Base-by-base conservation (phyloP, 768 basidiomycete species). In the Calocybe gangraenosa region DNA sequence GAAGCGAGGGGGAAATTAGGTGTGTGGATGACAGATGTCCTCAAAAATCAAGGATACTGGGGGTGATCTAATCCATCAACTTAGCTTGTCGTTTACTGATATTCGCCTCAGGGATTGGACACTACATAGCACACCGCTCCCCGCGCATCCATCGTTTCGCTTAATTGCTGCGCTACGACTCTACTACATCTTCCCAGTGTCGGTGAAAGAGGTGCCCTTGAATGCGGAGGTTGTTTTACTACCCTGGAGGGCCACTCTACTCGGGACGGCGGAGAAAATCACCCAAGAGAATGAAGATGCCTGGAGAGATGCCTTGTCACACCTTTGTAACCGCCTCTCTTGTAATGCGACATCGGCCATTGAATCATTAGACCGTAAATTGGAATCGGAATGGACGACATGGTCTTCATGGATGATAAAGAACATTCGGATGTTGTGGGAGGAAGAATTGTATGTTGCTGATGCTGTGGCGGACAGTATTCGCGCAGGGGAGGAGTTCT, bases 101-200 rank as follows among this genome's bases (percentile, higher is more conserved):
- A 33, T 36, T 32, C 38, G 36, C 21, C 32, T 31, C 59, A 94
- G 93, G 20, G 79, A 91, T 46, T 94, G 91, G 84, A 87, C 81
- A 1, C 62, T 95, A 19, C 81, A 92, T 52, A 67, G 68, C 8
- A 66, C 69, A 2, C 81, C 83, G 9, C 55, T 58, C 2, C 76
- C 84, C 13, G 79, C 82, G 10, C 76, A 85, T 52, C 89, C 91
- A 0, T 95, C 91, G 1, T 93, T 84, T 65, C 79, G 89, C 11
- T 63, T 94, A 44, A 78, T 92, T 49, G 70, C 78, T 19, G 77
- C 83, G 8, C 67, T 96, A 56, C 76, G 86, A 42, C 67, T 94
- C 28, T 73, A 83, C 58, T 71, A 82, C 53, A 51, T 80, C 18
- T 53, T 74, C 35, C 59, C 73, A 7, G 7, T 30, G 41, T 48